These are phyloP conservation scores for Trypanosomatidae sp. DNA, from an alignment of 208 protist species.

Conservation along the genomic window DNA sequence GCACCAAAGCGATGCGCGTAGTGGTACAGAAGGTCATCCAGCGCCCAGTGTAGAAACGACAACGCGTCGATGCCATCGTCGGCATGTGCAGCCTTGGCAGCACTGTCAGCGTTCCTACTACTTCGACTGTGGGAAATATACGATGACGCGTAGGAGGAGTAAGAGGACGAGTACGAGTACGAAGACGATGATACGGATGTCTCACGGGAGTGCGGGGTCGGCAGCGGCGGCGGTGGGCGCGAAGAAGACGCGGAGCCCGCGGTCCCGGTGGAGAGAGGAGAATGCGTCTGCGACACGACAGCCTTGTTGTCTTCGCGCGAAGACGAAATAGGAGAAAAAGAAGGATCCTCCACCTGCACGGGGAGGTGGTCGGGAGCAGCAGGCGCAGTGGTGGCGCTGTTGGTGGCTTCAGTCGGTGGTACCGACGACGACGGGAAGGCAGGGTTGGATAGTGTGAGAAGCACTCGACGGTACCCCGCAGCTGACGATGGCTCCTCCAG, in stretches of 20 bases:
- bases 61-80: neutral
- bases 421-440: neutral
- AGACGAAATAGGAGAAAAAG: neutral
- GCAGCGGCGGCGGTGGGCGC: neutral
- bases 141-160: slow-evolving; percentile 13
- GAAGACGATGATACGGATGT: slow-evolving; percentile 4
- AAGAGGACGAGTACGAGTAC: slow-evolving; percentile 18
- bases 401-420: neutral
- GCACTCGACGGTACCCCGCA: slow-evolving; percentile 13
- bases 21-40: slow-evolving; percentile 26
- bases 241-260: neutral
- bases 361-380: neutral
- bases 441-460: slow-evolving; percentile 11
- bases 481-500: slow-evolving; percentile 2
- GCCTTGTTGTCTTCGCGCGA: neutral
- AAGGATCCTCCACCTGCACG: neutral
- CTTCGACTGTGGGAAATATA: neutral
- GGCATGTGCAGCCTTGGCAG: neutral
- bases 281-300: neutral
- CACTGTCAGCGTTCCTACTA: neutral
- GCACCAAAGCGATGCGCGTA: slow-evolving; percentile 56
- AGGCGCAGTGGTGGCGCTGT: neutral
- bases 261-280: neutral
- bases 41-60: slow-evolving; percentile 5
- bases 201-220: neutral